Percentiles rank a stretch among this genome's conserved stretches.
These are phyloP conservation scores for Pleomassaria siparia DNA, from an alignment of 2,329 filamentous ascomycete species.

Conservation along the genomic window DNA sequence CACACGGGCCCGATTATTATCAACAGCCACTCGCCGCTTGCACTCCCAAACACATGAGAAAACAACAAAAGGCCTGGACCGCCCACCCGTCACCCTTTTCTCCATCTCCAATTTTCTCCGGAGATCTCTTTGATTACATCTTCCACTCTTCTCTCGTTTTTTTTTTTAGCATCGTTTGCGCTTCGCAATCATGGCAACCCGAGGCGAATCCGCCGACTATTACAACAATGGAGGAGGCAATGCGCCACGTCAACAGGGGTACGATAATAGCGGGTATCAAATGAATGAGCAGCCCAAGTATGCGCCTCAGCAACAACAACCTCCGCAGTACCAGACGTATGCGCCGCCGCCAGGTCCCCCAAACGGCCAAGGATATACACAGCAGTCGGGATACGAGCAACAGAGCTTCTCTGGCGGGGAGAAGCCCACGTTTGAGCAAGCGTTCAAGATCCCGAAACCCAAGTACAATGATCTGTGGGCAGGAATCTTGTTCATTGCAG, in stretches of 20 bases:
- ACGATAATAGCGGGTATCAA: constrained; percentile 29
- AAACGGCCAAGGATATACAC: constrained; percentile 35
- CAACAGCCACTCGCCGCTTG: background rate
- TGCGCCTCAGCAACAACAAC: constrained; percentile 26
- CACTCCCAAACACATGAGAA: background rate
- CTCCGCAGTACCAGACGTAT: constrained; percentile 31
- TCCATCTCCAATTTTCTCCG: background rate
- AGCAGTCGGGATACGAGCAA: constrained; percentile 30
- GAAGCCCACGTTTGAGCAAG: constrained; percentile 69
- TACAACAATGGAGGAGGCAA: constrained; percentile 29
- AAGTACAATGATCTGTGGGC: constrained; percentile 93
- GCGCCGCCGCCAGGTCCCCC: constrained; percentile 31
- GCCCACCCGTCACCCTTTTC: background rate
- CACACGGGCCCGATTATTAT: background rate
- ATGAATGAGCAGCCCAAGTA: constrained; percentile 24
- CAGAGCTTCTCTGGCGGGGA: constrained; percentile 32
- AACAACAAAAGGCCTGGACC: constrained; percentile 1
- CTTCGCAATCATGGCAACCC: constrained; percentile 7
- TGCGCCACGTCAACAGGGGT: constrained; percentile 18
- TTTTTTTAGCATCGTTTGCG: background rate
- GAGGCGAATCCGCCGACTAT: constrained; percentile 43
- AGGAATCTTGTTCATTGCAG: constrained; percentile 71
- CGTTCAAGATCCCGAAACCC: constrained; percentile 79
- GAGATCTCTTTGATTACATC: no score
- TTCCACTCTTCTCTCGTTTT: background rate